These are phyloP conservation scores for Stagonosporopsis rhizophila DNA, from an alignment of 2,329 filamentous ascomycete species.

Conservation along the genomic window DNA sequence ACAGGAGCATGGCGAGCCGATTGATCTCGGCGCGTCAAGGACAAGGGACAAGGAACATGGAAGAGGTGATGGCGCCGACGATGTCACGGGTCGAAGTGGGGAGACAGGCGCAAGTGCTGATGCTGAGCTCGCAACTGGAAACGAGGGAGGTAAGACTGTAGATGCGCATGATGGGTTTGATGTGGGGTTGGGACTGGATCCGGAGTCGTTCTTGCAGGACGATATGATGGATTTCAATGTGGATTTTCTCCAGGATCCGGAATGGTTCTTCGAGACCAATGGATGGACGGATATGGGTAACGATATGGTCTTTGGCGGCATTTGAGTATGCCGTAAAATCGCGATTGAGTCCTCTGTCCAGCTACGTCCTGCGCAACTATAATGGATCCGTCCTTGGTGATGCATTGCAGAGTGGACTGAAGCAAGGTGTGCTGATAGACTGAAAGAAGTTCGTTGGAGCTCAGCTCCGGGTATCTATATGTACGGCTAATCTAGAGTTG, in stretches of 20 bases:
- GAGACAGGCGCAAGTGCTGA: neutral
- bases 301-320: neutral
- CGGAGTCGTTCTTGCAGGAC: neutral
- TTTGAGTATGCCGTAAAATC: too few relatives aligned
- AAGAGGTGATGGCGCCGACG: slow-evolving; percentile 17
- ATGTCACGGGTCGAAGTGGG: neutral
- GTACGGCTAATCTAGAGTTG: neutral
- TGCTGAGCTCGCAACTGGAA: neutral
- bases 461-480: neutral
- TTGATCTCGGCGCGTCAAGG: slow-evolving; percentile 22
- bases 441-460: neutral
- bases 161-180: neutral
- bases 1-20: slow-evolving; percentile 30
- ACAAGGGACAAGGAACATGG: slow-evolving; percentile 13
- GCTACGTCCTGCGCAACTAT: too few relatives aligned
- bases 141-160: too few relatives aligned
- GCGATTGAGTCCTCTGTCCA: too few relatives aligned
- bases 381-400: too few relatives aligned
- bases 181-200: neutral
- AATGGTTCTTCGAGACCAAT: slow-evolving; percentile 6
- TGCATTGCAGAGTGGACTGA: too few relatives aligned
- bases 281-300: neutral
- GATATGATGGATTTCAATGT: neutral
- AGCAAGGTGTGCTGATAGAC: too few relatives aligned
- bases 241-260: slow-evolving; percentile 9